A percentile compares a stretch with the other conserved stretches of the same genome.
phyloP scores from a whole-genome alignment of 1,139 yeast genomes.

The Yamadazyma trypodendri region DNA sequence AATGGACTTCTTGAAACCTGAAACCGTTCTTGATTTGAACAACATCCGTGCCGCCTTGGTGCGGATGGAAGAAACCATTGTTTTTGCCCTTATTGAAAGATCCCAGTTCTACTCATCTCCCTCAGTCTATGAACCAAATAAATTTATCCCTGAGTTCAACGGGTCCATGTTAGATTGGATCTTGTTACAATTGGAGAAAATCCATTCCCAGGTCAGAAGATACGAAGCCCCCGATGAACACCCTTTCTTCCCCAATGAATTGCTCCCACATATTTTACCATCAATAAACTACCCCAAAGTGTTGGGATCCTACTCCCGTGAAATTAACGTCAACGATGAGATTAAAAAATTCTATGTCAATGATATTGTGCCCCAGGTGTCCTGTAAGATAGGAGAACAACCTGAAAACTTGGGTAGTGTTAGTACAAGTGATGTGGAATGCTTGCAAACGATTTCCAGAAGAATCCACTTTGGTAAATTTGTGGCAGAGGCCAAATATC shows the following conservation, averaged over 20 bases:
- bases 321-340: constrained; percentile 71
- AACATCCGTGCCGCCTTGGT: constrained; percentile 84
- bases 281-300: constrained; percentile 75
- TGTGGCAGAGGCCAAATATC: constrained; percentile 94
- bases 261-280: constrained; percentile 73
- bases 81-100: constrained; percentile 88
- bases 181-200: constrained; percentile 68
- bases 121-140: constrained; percentile 64
- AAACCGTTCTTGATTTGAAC: constrained; percentile 72
- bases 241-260: constrained; percentile 78
- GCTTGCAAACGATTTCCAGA: constrained; percentile 85
- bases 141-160: constrained; percentile 65
- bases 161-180: constrained; percentile 91
- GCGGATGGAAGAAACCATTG: constrained; percentile 94
- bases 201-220: constrained; percentile 83
- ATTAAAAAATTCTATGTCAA: constrained; percentile 68
- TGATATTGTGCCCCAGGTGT: constrained; percentile 69
- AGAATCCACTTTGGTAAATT: constrained; percentile 96
- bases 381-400: constrained; percentile 72
- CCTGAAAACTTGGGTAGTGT: constrained; percentile 87
- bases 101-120: constrained; percentile 82
- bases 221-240: constrained; percentile 94
- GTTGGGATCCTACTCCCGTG: constrained; percentile 69
- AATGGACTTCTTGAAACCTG: constrained; percentile 87
- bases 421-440: constrained; percentile 79